Percentiles rank a stretch among this genome's conserved stretches.
phyloP scores from a whole-genome alignment of 225 moss, liverwort and hornwort species.

The Straminergon stramineum region DNA sequence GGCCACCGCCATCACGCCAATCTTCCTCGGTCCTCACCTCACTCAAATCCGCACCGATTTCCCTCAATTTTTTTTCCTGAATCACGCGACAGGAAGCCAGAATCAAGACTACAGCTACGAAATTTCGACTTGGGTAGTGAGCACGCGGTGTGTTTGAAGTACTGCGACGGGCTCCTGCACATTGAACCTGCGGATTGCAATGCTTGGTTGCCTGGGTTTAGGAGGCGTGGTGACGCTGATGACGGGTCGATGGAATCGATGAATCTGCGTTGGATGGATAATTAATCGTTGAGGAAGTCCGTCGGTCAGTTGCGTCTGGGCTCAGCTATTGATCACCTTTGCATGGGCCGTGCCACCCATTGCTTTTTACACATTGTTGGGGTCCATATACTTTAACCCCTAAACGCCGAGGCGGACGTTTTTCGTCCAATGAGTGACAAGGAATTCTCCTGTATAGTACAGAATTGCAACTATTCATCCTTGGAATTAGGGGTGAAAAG shows the following conservation, averaged over 20 bases:
- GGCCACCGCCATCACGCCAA: slow-evolving; percentile 24
- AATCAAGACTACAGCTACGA: not conserved
- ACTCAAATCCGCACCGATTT: not conserved
- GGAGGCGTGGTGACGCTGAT: not conserved
- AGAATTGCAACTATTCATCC: too few relatives aligned
- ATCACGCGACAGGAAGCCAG: not conserved
- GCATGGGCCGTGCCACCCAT: not conserved
- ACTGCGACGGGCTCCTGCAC: not conserved
- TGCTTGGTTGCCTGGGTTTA: not conserved
- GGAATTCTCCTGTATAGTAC: too few relatives aligned
- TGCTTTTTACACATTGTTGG: not conserved
- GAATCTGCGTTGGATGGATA: not conserved
- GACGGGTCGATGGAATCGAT: not conserved
- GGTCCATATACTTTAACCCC: not conserved
- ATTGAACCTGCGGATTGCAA: not conserved
- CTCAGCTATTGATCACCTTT: not conserved
- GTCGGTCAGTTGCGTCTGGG: not conserved
- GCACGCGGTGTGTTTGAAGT: not conserved
- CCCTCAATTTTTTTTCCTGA: not conserved
- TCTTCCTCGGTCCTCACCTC: not conserved
- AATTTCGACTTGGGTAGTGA: not conserved
- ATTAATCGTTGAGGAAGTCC: not conserved
- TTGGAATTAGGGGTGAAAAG: too few relatives aligned
- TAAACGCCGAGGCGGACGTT: too few relatives aligned
- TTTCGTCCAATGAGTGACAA: too few relatives aligned